Evolutionary conservation across 108 stramenopile species (phyloP), one percentile per base, ranked within the genome.

Genomic region (Mayamaea pseudoterrestris): DNA sequence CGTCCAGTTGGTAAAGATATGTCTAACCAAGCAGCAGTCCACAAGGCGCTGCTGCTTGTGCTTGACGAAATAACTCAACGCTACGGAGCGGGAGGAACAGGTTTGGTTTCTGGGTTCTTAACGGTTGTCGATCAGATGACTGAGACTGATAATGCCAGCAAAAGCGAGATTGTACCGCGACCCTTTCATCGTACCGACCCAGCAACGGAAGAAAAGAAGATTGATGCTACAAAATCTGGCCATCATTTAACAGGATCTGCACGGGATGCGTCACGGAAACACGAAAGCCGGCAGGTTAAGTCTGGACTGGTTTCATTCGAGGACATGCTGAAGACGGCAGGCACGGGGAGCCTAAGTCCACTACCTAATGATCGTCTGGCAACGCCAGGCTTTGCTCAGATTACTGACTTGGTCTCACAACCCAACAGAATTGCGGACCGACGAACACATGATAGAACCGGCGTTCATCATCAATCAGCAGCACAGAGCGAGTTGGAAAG

Each of bases 1-100:
- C 66, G 78, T 2, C 86, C 86, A 13, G 66, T 83, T 40, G 86
- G 81, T 9, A 88, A 88, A 53, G 77, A 88, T 49, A 65, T 88
- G 65, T 75, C 66, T 18, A 75, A 88, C 45, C 81, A 83, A 47
- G 62, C 59, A 13, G 86, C 81, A 32, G 81, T 88, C 2, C 79
- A 88, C 63, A 83, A 78, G 55, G 81, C 86, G 23, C 80, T 81
- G 34, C 32, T 74, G 39, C 63, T 83, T 37, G 81, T 88, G 25
- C 24, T 88, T 20, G 73, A 88, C 47, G 86, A 88, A 65, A 63
- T 83, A 30, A 61, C 52, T 24, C 36, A 50, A 16, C 64, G 86
- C n/a, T 88, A 80, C 49, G 86, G 86, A 9, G 26, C 53, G n/a
- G 77, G 73, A 42, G 74, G 56, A 7, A 63, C 53, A 30, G 84